Evolutionary conservation across 108 stramenopile genomes (phyloP), one percentile per base, ranked within the genome.

Genomic region (Pseudonitzschia multistriata): DNA sequence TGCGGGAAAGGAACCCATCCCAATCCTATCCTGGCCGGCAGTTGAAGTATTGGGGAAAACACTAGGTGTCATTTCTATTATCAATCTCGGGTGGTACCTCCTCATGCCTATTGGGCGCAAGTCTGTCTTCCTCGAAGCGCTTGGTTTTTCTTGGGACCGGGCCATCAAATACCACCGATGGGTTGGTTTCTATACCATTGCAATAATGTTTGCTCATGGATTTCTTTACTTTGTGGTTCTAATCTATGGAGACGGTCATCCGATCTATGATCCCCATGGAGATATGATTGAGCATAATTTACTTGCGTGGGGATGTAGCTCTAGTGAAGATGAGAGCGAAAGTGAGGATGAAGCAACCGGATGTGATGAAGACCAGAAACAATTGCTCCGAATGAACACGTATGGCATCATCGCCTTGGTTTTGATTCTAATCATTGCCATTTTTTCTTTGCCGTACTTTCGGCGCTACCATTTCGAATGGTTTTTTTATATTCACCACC

Each of bases 101-200:
- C 31, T 57, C 28, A 30, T 57, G 31, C 56, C 56, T 29, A 29
- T 57, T 29, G 56, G 56, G 27, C 28, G 31, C 7, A 57, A 30
- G 17, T 57, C 56, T 30, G 56, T 57, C 28, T 28, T 57, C 15
- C 28, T 27, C 14, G 56, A 57, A 33, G 24, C 56, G 7, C 30
- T 57, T 10, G 28, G 56, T 15, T 11, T 57, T 8, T 25, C 24
- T 6, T 57, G 56, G 56, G 28, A 57, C 5, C 56, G 56, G 5
- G 56, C 56, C 15, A 33, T 57, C 56, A 57, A 57, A 28, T 57
- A 57, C 28, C 56, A 57, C 31, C 56, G 56, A 57, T 57, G 56
- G 56, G 56, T 57, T 30, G 56, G 56, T 17, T 29, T 15, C 28
- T 57, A 57, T 17, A 29, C 56, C 28, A 17, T 30, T 10, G 13